Evolutionary conservation across 306 rosid species (phyloP), one percentile per base, ranked within the genome.

Genomic region (Hippophae gyantsensis): DNA sequence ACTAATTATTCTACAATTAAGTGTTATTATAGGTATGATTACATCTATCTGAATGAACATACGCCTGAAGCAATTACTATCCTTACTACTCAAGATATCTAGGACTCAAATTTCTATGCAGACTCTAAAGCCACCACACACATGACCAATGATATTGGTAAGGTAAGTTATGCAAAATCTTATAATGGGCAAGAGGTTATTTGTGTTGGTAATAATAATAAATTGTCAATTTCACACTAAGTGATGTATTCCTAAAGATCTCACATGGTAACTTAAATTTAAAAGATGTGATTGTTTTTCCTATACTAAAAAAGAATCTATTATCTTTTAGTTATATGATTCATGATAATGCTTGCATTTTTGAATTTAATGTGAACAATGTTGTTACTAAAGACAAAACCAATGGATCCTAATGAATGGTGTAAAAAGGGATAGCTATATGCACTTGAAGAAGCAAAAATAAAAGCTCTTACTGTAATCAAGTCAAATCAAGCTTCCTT

Each of bases 281-380:
- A 44, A 44, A 44, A 6, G 10, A 44, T 44, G 47, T 44, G 6
- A 0, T 44, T 44, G 8, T 44, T 44, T 6, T 44, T 44, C 47
- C 47, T 6, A 44, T 6, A 44, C 47, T 44, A 6, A 44, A 44
- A 6, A 44, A 44, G 10, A 44, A 18, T 18, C 18, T 18, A 18
- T 18, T 18, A 18, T 18, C 18, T 18, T 18, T 18, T 18, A 18
- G 18, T 18, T 18, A 18, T 18, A 18, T 18, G 18, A 18, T 18
- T 0, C 18, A 18, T 18, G 0, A 44, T 9, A 44, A 9, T 44
- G 47, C 47, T 6, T 44, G 47, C 10, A 44, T 6, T 44, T 59
- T 62, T 32, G 57, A 27, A 56, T 56, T 65, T 40, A 56, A 38
- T 25, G 40, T 18, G 14, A 42, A 57, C 18, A 42, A 48, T 46